Conservation (phyloP, 2,329 filamentous ascomycete genomes). For the Cladobotryum mycophilum region DNA sequence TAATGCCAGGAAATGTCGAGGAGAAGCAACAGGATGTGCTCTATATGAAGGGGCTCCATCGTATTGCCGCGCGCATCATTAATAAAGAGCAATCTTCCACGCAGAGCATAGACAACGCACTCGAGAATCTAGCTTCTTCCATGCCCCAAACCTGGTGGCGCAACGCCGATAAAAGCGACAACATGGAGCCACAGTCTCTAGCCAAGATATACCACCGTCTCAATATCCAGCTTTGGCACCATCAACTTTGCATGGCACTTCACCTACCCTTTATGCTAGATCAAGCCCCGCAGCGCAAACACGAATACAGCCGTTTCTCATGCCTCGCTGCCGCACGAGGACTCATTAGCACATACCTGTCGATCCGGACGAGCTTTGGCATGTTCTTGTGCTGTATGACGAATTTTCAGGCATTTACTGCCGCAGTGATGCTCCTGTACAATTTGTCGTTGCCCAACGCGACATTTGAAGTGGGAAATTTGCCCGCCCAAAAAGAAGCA, state of each 20-base stretch:
- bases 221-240: conserved; percentile 9
- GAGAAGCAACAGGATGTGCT: neutral
- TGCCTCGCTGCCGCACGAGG: conserved; percentile 7
- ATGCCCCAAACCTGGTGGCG: conserved; percentile 8
- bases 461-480: neutral
- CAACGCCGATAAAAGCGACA: neutral
- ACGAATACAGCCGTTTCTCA: conserved; percentile 6
- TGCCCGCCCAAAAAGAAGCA: conserved; percentile 1
- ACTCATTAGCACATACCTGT: conserved; percentile 5
- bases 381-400: conserved; percentile 9
- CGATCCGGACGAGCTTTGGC: conserved; percentile 3
- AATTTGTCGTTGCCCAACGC: conserved; percentile 1
- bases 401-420: conserved; percentile 8
- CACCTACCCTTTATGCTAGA: conserved; percentile 10
- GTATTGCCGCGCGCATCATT: conserved; percentile 2
- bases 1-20: neutral
- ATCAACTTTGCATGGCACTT: conserved; percentile 6
- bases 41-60: conserved; percentile 4
- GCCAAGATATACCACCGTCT: conserved; percentile 6
- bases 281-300: neutral
- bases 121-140: neutral
- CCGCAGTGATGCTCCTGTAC: conserved; percentile 8
- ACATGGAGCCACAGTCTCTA: neutral
- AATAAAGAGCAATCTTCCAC: conserved; percentile 4
- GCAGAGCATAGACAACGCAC: conserved; percentile 2